Base-by-base conservation (phyloP, 176 grass and related monocot genomes). In the Aegilops bicornis region DNA sequence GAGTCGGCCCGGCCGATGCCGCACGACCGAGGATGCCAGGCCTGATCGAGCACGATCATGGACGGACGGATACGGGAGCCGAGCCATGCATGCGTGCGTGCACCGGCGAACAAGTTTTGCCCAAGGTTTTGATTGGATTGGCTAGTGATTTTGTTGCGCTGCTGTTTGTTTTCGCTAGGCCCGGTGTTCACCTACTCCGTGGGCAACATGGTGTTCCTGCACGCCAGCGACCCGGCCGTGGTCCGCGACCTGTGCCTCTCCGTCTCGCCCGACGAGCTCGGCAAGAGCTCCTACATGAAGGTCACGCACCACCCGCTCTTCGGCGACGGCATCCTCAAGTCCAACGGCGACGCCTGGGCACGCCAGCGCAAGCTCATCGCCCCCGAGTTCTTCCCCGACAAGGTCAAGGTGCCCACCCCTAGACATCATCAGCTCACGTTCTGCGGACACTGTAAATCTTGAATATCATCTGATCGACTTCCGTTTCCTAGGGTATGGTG, bases 251-350 rank as follows among this genome's bases (percentile, higher is more conserved):
- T 98, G 0, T 82, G 85, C 40, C 43, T 92, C 8, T 94, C 76
- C 65, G 89, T 90, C 5, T 96, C 96, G 14, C 64, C 86, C 19
- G 90, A 96, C 64, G 88, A 96, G 69, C 82, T 98, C 32, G 96
- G 96, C 27, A 98, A 98, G 88, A 90, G 93, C 86, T 88, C 92
- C 10, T 94, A 98, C 86, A 83, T 98, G 82, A 98, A 91, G 96
- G 88, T 59, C 19, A 96, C 90, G 30, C 96, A 96, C 67, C 92
- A 82, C 24, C 90, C 96, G 16, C 88, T 98, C 73, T 96, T 98
- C 27, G 96, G 96, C 31, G 86, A 88, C 23, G 96, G 92, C 84
- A 98, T 98, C 79, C 93, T 98, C 86, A 98, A 98, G 72, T 96
- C 96, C 39, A 98, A 84, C 75, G 96, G 96, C 23, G 35, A 61